phyloP scores from a whole-genome alignment of 2,329 filamentous ascomycete species.

The Penicillium janthinellum region DNA sequence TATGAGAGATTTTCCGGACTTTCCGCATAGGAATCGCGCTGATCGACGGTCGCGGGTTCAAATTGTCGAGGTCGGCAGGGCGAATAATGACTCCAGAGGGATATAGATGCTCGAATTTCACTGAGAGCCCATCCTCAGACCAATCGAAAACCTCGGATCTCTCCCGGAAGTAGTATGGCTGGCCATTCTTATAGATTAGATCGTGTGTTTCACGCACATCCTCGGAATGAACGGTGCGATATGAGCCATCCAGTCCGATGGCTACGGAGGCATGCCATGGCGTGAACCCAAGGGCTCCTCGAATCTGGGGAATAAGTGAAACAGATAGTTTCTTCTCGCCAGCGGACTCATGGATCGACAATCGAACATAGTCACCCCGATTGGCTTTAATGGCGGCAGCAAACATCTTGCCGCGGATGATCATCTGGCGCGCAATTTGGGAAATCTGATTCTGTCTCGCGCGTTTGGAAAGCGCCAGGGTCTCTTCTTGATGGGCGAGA shows the following conservation, averaged over 20 bases:
- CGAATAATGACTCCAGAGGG: conserved; percentile 34
- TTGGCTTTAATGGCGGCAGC: conserved; percentile 31
- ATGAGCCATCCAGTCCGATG: conserved; percentile 31
- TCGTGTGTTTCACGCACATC: conserved; percentile 44
- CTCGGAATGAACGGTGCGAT: conserved; percentile 28
- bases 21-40: conserved; percentile 28
- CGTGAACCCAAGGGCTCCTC: conserved; percentile 28
- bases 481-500: conserved; percentile 23
- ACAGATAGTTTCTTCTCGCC: conserved; percentile 32
- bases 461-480: conserved; percentile 20
- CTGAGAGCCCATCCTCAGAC: conserved; percentile 36
- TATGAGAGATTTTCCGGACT: conserved; percentile 47
- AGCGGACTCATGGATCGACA: conserved; percentile 34
- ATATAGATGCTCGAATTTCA: conserved; percentile 52
- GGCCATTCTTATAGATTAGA: conserved; percentile 49
- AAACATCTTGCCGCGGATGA: conserved; percentile 32
- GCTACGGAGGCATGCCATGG: conserved; percentile 42
- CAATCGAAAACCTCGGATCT: conserved; percentile 51
- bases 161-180: conserved; percentile 55
- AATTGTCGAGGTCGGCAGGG: conserved; percentile 25
- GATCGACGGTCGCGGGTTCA: conserved; percentile 27
- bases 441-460: conserved; percentile 22
- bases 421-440: conserved; percentile 30
- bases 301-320: conserved; percentile 28
- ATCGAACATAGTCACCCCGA: conserved; percentile 32